Base-by-base conservation (phyloP, 2,329 filamentous ascomycete species). In the Acephala macrosclerotiorum region DNA sequence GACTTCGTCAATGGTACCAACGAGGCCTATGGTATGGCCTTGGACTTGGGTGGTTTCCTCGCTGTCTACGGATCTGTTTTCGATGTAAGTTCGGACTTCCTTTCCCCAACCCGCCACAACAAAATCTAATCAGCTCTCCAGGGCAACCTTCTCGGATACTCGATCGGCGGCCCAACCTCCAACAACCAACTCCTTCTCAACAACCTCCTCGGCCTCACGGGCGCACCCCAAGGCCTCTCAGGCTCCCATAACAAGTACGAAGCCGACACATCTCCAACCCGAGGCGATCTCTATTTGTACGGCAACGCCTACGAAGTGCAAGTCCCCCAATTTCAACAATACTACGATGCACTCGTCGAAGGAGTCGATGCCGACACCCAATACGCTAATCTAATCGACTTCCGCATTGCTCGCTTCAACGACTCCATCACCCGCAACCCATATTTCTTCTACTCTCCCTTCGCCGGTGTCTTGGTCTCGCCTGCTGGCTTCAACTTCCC, bases 221-320 rank as follows among this genome's bases (percentile, higher is more conserved):
- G 81, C 2, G 78, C 77, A 11, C 83, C 83, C 0, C 79, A 80
- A 33, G 83, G 84, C 3, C 77, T 87, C 2, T 75, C 75, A 16
- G 82, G 82, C 25, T 81, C 81, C 2, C 85, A 87, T 72, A 86
- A 86, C 72, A 81, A 82, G 64, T 83, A 86, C 70, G 85, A 87
- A 76, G 76, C 80, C 0, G 85, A 87, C 73, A 81, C 78, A 0
- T 86, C 83, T 45, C 79, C 80, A 58, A 85, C 84, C 0, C 81
- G 85, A 1, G 79, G 81, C 42, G 85, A 87, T 65, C 74, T 88
- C 0, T 87, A 87, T 72, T 70, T 69, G 58, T 73, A 70, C 1
- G 82, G 82, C 4, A 81, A 87, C 68, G 80, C 80, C 60, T 81
- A 81, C 61, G 80, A 80, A n/a, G 78, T 87, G 75, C 83, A 86